Conservation (phyloP, 2,329 filamentous ascomycete species). For the Aquanectria penicillioides region DNA sequence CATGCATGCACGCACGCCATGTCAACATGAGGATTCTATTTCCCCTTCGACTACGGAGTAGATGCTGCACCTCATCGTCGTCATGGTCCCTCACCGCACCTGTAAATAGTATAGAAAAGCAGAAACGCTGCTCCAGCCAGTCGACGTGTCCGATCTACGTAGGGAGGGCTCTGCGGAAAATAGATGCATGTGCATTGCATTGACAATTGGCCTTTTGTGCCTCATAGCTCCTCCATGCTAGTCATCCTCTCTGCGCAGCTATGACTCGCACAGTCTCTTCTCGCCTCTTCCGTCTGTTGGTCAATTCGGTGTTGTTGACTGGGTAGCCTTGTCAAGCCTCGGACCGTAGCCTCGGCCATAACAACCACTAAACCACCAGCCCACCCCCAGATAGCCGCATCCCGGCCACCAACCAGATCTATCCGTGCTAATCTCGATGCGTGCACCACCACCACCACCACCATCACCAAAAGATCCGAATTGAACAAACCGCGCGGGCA, state of each 20-base stretch:
- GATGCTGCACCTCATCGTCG: not conserved
- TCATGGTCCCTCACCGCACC: not conserved
- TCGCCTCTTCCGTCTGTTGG: not conserved
- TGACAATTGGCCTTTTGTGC: constrained; percentile 1
- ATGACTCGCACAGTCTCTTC: constrained; percentile 10
- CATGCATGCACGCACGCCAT: constrained; percentile 1
- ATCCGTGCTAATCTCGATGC: constrained; percentile 9
- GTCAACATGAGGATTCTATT: not conserved
- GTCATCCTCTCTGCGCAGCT: not conserved
- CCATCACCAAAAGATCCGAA: not conserved
- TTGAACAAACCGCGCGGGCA: not conserved
- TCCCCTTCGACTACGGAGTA: not conserved
- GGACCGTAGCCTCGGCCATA: constrained; percentile 16
- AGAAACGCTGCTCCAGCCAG: not conserved
- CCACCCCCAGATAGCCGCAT: constrained; percentile 16
- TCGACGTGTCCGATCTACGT: constrained; percentile 2
- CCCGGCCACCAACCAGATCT: not conserved
- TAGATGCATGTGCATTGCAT: constrained; percentile 13
- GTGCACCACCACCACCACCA: constrained; percentile 6
- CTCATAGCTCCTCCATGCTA: not conserved
- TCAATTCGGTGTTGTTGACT: constrained; percentile 10
- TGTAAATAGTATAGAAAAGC: not conserved
- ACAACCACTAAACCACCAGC: constrained; percentile 12
- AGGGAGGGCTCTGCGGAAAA: constrained; percentile 5
- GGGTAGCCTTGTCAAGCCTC: constrained; percentile 5